Percentiles rank a stretch among this genome's conserved stretches.
Evolutionary conservation across 164 flowering plant species (phyloP).

Genomic region (Cinnamomum chago): DNA sequence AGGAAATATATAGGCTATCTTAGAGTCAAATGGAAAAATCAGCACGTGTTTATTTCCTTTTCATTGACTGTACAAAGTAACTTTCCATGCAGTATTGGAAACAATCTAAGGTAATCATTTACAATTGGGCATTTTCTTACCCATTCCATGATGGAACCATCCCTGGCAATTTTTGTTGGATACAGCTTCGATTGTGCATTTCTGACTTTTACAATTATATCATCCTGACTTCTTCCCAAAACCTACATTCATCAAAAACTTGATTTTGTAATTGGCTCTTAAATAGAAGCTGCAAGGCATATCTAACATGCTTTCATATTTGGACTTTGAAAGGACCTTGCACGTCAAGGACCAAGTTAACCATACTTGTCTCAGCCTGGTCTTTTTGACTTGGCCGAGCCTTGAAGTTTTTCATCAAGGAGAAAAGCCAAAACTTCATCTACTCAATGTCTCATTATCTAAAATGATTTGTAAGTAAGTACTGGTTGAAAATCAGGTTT

Average conservation of each 20-base stretch:
- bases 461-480: neutral
- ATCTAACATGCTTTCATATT: neutral
- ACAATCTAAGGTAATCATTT: neutral
- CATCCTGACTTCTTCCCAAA: conserved; percentile 59
- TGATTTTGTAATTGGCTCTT: neutral
- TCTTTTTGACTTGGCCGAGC: neutral
- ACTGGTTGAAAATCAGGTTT: neutral
- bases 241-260: conserved; percentile 34
- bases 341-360: neutral
- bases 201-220: conserved; percentile 42
- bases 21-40: too few species aligned
- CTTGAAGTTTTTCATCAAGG: neutral
- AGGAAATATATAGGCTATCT: conserved; percentile 1
- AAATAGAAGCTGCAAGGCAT: conserved; percentile 1
- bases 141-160: conserved; percentile 98
- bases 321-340: neutral
- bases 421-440: neutral
- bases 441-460: neutral
- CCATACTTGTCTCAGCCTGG: neutral
- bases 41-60: neutral
- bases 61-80: neutral
- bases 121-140: conserved; percentile 29
- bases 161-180: conserved; percentile 70
- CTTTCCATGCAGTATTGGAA: neutral
- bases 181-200: conserved; percentile 53